phyloP scores from a whole-genome alignment of 2,329 filamentous ascomycete genomes.

The Colletotrichum australisinense region DNA sequence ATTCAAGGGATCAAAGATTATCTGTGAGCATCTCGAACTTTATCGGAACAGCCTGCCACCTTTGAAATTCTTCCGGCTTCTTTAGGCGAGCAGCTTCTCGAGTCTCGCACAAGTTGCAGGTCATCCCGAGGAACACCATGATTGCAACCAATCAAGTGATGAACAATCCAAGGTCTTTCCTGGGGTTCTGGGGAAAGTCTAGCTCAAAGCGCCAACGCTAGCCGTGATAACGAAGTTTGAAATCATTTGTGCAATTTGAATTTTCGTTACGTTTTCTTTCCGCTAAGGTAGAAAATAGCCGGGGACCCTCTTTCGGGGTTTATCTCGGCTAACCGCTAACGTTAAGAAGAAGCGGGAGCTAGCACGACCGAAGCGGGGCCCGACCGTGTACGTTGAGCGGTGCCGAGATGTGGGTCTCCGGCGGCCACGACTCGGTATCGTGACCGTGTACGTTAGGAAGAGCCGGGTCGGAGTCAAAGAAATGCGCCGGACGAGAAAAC shows the following conservation, averaged over 20 bases:
- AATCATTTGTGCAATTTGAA: background rate
- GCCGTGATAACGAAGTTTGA: background rate
- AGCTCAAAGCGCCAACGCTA: background rate
- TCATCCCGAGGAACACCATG: too few relatives aligned
- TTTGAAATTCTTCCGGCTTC: too few relatives aligned
- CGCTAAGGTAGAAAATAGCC: background rate
- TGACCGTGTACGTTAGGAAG: constrained; percentile 27
- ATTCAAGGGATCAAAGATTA: too few relatives aligned
- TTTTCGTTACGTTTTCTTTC: constrained; percentile 1
- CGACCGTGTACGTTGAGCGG: constrained; percentile 19
- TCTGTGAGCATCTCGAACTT: too few relatives aligned
- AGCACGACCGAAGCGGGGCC: constrained; percentile 13
- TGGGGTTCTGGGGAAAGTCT: background rate
- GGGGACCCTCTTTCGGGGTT: background rate
- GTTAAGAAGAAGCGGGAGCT: constrained; percentile 9
- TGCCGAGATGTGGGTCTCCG: constrained; percentile 11
- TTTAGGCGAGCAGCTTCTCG: too few relatives aligned
- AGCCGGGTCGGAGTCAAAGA: constrained; percentile 16
- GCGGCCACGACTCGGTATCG: constrained; percentile 5
- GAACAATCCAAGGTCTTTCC: background rate
- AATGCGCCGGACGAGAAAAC: background rate
- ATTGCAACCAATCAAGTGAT: too few relatives aligned
- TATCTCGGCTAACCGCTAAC: constrained; percentile 1
- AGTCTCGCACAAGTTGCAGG: too few relatives aligned
- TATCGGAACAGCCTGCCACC: too few relatives aligned